Evolutionary conservation across 257 asterid genomes (phyloP), one percentile per base, ranked within the genome.

Genomic region (Thymus quinquecostatus): DNA sequence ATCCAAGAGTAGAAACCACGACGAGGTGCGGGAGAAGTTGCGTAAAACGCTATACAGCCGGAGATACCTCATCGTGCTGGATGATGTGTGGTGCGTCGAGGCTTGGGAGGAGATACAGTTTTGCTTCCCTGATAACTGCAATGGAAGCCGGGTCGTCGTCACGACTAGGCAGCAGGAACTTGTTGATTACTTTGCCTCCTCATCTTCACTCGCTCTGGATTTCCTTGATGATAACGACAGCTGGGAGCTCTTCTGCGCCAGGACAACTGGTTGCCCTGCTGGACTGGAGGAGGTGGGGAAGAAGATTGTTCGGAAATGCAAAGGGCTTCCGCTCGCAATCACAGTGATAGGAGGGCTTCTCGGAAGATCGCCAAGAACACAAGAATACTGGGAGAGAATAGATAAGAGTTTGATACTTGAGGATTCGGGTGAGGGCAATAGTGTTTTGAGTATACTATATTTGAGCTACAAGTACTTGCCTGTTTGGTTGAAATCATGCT

Each of bases 31-130:
- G 9, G 8, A 10, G 3, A 41, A 29, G 62, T 57, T 57, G 9
- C 1, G 30, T 10, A 29, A 30, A 2, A 30, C 1, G 1, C 11
- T 57, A 30, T 57, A 0, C 30, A 3, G 9, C 10, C 5, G 40
- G 21, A 30, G 62, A 3, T 57, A 57, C 10, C 10, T 57, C 7
- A 1, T 57, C 8, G 21, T 57, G 10, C 4, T 57, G 27, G 62
- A 57, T 57, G 62, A 57, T 57, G 41, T 57, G 13, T 57, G 62
- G 62, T 29, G 62, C 11, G 21, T 57, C 2, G 36, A 55, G 34
- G 36, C 36, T 55, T 55, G 60, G 60, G 60, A 55, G 8, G 27
- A 38, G 10, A 27, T 71, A 0, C 5, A 61, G 13, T 45, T 4
- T 3, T 70, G 32, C 50, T 59, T 70, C 1, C 75, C 68, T 2